phyloP scores from a whole-genome alignment of 768 basidiomycete genomes.

The Pulveroboletus sp. region DNA sequence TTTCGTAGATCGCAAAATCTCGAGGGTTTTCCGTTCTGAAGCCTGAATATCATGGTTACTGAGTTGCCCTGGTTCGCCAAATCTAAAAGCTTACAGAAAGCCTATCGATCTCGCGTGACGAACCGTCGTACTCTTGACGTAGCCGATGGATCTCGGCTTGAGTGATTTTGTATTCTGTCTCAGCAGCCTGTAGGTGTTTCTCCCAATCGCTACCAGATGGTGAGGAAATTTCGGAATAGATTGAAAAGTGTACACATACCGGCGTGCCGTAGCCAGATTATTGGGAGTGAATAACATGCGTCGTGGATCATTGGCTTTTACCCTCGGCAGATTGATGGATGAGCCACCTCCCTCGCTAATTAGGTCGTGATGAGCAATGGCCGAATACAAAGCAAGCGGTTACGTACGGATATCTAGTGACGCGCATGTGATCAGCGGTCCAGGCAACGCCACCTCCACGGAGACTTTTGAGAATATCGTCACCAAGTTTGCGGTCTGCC shows the following conservation, averaged over 20 bases:
- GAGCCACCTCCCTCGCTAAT: slow-evolving; percentile 66
- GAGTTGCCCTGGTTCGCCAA: neutral
- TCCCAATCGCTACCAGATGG: slow-evolving; percentile 42
- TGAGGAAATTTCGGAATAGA: neutral
- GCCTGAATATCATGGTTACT: slow-evolving; percentile 7
- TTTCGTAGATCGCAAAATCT: slow-evolving; percentile 34
- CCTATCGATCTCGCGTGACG: slow-evolving; percentile 28
- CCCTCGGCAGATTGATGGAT: slow-evolving; percentile 37
- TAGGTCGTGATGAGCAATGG: neutral
- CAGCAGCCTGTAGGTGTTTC: slow-evolving; percentile 36
- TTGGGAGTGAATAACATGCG: slow-evolving; percentile 52
- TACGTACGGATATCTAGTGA: slow-evolving; percentile 62
- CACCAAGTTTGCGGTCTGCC: slow-evolving; percentile 57
- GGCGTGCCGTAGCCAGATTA: slow-evolving; percentile 45
- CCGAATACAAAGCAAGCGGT: neutral
- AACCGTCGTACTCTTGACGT: slow-evolving; percentile 27
- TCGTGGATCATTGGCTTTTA: slow-evolving; percentile 34
- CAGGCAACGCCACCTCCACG: slow-evolving; percentile 54
- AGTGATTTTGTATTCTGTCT: slow-evolving; percentile 35
- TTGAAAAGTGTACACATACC: slow-evolving; percentile 33
- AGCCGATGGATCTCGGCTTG: slow-evolving; percentile 26
- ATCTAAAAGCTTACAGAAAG: slow-evolving; percentile 32
- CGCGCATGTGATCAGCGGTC: slow-evolving; percentile 58
- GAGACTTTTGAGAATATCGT: slow-evolving; percentile 44
- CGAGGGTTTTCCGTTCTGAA: slow-evolving; percentile 20